Base-by-base conservation (phyloP, 2,329 filamentous ascomycete genomes). In the Coniochaeta sp. region DNA sequence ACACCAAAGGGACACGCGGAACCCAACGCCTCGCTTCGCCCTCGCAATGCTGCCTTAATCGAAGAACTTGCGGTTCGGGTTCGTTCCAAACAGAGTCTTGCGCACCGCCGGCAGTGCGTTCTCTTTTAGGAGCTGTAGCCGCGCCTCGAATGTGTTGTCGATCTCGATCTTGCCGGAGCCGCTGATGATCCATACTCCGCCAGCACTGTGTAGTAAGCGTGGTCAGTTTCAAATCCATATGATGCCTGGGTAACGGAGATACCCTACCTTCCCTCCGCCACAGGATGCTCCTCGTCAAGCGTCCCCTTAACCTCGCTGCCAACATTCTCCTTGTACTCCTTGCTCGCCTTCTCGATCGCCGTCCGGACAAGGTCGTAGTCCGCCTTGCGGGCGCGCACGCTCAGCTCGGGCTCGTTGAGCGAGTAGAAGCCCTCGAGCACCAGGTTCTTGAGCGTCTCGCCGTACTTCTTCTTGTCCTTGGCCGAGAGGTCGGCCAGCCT, bases 121-220 rank as follows among this genome's bases (percentile, higher is more conserved):
- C 52, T 86, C 85, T 72, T 96, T 87, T 58, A 97, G 82, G 55
- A 97, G 78, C 64, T 81, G 82, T 70, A 99, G 77, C 59, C 94
- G 85, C 67, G 95, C 88, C 68, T 97, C 94, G 61, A 97, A 88
- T 51, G 94, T 97, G 77, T 99, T 97, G 81, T 96, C 91, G 71
- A 99, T 92, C 64, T 96, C 91, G 67, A 99, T 97, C 79, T 92
- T 96, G 67, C 94, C 94, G 58, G 78, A 79, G 60, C 87, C 86
- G 58, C 91, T 90, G 51, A 95, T 72, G 58, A 99, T 83, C 53
- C 81, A 69, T 53, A 95, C 78, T 62, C 94, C 94, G 55, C 94
- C 94, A 54, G 91, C 79, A 63, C 94, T 97, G 60, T 55, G 49
- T 27, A 5, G 50, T 26, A 31, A 22, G 49, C 54, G 26, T 20